These are phyloP conservation scores for Crataegus laevigata DNA, from an alignment of 306 rosid genomes.

Conservation along the genomic window DNA sequence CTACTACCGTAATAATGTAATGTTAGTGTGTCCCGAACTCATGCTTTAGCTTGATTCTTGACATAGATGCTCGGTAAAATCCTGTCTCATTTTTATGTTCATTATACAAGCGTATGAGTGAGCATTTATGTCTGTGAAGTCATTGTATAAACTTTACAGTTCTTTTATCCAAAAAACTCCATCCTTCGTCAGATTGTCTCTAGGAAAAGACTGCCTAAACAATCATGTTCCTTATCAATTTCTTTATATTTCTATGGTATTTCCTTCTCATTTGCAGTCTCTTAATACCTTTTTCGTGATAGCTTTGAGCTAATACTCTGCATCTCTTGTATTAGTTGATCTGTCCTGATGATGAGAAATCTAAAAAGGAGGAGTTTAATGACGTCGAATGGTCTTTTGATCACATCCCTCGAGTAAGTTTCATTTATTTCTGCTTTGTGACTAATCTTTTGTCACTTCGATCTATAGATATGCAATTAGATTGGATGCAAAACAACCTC, in stretches of 20 bases:
- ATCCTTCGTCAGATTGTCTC: not conserved
- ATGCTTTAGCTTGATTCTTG: not conserved
- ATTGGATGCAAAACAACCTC: not conserved
- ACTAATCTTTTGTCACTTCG: not conserved
- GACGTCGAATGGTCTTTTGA: conserved; percentile 71
- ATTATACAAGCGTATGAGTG: not conserved
- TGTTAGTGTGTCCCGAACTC: not conserved
- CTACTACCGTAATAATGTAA: not conserved
- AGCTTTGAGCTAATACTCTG: conserved; percentile 8
- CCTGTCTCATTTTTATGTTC: not conserved
- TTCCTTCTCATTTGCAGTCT: not conserved
- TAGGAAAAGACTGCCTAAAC: not conserved
- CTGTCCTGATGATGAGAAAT: conserved; percentile 29
- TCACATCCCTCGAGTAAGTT: conserved; percentile 67
- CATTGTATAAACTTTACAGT: not conserved
- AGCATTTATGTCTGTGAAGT: not conserved
- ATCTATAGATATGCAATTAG: not conserved
- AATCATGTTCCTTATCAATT: not conserved
- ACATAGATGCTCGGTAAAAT: not conserved
- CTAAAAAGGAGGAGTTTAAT: conserved; percentile 74
- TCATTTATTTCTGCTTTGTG: conserved; percentile 12
- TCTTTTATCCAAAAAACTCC: not conserved
- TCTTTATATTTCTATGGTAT: not conserved
- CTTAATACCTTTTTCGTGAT: conserved; percentile 3
- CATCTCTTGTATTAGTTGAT: conserved; percentile 43